A percentile compares a stretch with the other conserved stretches of the same genome.
phyloP scores from a whole-genome alignment of 441 rosid genomes.

The Populus trichocarpa region DNA sequence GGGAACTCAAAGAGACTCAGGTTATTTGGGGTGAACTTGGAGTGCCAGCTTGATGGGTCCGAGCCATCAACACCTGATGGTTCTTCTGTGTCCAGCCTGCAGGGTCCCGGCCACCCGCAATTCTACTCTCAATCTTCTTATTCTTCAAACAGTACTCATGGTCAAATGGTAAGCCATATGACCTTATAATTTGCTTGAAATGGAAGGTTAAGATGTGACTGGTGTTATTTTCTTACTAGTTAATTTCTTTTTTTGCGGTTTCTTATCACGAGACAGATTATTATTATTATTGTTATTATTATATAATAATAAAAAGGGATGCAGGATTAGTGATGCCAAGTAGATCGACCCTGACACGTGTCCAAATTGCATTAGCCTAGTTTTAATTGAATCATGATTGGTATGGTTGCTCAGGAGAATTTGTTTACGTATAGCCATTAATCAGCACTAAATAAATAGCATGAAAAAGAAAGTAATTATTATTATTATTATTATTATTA shows the following conservation, averaged over 20 bases:
- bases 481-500: no score
- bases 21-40: slow-evolving; percentile 88
- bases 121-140: slow-evolving; percentile 29
- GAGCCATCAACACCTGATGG: slow-evolving; percentile 62
- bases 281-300: not conserved
- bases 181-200: not conserved
- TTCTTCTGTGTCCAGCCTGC: slow-evolving; percentile 42
- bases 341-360: slow-evolving; percentile 31
- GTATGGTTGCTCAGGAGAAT: not conserved
- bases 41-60: slow-evolving; percentile 63
- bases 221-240: not conserved
- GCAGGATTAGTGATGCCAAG: slow-evolving; percentile 9
- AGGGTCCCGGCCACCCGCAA: slow-evolving; percentile 26
- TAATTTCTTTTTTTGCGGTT: slow-evolving; percentile 21
- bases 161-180: slow-evolving; percentile 43
- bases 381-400: not conserved
- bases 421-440: not conserved
- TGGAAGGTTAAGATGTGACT: slow-evolving; percentile 1
- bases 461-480: not conserved
- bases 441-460: not conserved
- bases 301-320: not conserved
- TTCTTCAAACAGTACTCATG: slow-evolving; percentile 27
- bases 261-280: slow-evolving; percentile 35
- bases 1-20: slow-evolving; percentile 71
- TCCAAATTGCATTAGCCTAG: slow-evolving; percentile 19